Base-by-base conservation (phyloP, 1,284 basidiomycete genomes). In the Boletus nobilissimus region DNA sequence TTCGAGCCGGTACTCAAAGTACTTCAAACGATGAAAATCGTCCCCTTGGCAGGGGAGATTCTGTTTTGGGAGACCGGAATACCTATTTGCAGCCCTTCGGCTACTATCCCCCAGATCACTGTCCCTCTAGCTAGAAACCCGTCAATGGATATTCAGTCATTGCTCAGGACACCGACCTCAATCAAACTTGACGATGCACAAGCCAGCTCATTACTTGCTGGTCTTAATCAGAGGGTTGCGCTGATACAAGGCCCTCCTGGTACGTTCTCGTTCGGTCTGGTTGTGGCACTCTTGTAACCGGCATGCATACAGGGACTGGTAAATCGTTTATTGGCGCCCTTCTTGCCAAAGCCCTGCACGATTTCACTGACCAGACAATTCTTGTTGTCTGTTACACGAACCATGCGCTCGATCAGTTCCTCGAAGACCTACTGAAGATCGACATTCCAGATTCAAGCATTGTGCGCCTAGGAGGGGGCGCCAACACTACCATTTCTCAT, bases 211-310 rank as follows among this genome's bases (percentile, higher is more conserved):
- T 83, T 93, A 9, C 79, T 92, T 5, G 82, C 89, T 1, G 91
- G 90, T 16, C 83, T 94, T 22, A 90, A 88, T 0, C 91, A 92
- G 76, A 85, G 82, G 11, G 86, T 94, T 7, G 90, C 92, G 1
- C 81, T 94, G 29, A 92, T 94, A 46, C 93, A 93, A 84, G 92
- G 92, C 0, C 93, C 92, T 0, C 93, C 92, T 68, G 93, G 92
- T 92, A 83, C 57, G 88, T 79, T 64, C 29, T n/a, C 22, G 19
- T 65, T 48, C 38, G 14, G 34, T 43, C 40, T 69, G 69, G 7
- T 54, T 51, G 11, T 39, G 5, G 39, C 29, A 48, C 38, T 19
- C 46, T 34, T 40, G 64, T 66, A 36, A 66, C 57, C 77, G 29
- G 76, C 63, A 22, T 36, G 46, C 14, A 74, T 65, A 34, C 66